Evolutionary conservation across 2,329 filamentous ascomycete species (phyloP), one percentile per base, ranked within the genome.

Genomic region (Dactylellina parvicollis): DNA sequence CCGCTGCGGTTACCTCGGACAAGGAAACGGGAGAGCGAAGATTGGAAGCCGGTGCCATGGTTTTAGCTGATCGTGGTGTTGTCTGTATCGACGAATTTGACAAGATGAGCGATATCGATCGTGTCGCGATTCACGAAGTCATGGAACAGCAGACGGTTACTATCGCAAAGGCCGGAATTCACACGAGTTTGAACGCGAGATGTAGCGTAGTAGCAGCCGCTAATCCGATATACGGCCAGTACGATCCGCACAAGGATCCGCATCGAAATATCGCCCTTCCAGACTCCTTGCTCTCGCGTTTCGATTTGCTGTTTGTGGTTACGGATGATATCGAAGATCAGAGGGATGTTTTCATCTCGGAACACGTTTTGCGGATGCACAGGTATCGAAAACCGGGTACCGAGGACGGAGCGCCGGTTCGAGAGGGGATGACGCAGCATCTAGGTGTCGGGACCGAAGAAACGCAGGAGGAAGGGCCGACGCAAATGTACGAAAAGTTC

Each of bases 91-190:
- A 99, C 80, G 95, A 99, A 79, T 99, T 99, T 77, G 95, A 99
- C 84, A 99, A 99, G 82, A 99, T 99, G 95, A 97, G 92, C 66
- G 95, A 99, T 80, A 90, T 98, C 67, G 95, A 99, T 81, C 89
- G 95, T 80, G 95, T 99, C 2, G 95, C 95, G 49, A 99, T 99
- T 77, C 95, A 99, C 86, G 95, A 99, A 91, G 95, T 99, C 76
- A 99, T 99, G 95, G 95, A 99, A 82, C 95, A 99, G 83, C 95
- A 99, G 82, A 99, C 95, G 0, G 95, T 99, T 73, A 99, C 95
- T 12, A 99, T 99, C 79, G 95, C 95, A 57, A 99, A 99, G 83
- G 95, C 95, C 0, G 95, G 95, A 76, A 99, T 99, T 70, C 95
- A 99, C 82, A 99, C 95, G 0, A 96, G 93, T 1, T 85, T 99